Percentiles rank a stretch among this genome's conserved stretches.
Evolutionary conservation across 2,329 filamentous ascomycete genomes (phyloP).

Genomic region (Ophiocordyceps camponoti-leonardi): DNA sequence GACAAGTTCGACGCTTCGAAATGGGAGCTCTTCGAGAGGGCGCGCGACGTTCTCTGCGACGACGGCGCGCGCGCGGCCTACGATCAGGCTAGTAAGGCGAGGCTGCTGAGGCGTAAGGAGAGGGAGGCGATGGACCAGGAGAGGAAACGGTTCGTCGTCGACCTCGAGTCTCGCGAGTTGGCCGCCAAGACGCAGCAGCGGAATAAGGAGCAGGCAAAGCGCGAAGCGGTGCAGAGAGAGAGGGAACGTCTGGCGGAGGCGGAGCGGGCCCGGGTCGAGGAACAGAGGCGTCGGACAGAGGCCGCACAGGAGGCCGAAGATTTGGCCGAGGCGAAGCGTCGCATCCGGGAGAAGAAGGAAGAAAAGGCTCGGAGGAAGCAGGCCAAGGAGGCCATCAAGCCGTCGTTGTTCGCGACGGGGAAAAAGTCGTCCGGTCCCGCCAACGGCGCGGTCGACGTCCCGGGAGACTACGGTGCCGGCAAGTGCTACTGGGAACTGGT

Average conservation of each 20-base stretch:
- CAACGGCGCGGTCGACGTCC: slow-evolving; percentile 17
- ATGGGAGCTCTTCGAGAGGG: slow-evolving; percentile 73
- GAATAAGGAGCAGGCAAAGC: slow-evolving; percentile 19
- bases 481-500: slow-evolving; percentile 22
- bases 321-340: slow-evolving; percentile 17
- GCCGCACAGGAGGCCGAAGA: slow-evolving; percentile 22
- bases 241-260: slow-evolving; percentile 18
- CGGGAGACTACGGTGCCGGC: slow-evolving; percentile 15
- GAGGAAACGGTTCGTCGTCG: slow-evolving; percentile 64
- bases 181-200: slow-evolving; percentile 43
- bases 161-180: slow-evolving; percentile 63
- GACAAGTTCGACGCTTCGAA: slow-evolving; percentile 58
- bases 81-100: slow-evolving; percentile 57
- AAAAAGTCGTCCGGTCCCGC: slow-evolving; percentile 9
- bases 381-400: slow-evolving; percentile 17
- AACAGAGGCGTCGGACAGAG: slow-evolving; percentile 15
- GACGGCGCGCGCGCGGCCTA: slow-evolving; percentile 56
- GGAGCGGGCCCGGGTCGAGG: slow-evolving; percentile 19
- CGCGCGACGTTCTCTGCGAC: slow-evolving; percentile 69
- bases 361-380: slow-evolving; percentile 20
- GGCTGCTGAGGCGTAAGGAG: slow-evolving; percentile 51
- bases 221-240: slow-evolving; percentile 19
- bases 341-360: slow-evolving; percentile 22
- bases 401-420: slow-evolving; percentile 5
- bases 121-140: slow-evolving; percentile 57